Percentiles rank a stretch among this genome's conserved stretches.
Evolutionary conservation across 73 alveolate genomes (phyloP).

Genomic region (Paramecium sexaurelia): DNA sequence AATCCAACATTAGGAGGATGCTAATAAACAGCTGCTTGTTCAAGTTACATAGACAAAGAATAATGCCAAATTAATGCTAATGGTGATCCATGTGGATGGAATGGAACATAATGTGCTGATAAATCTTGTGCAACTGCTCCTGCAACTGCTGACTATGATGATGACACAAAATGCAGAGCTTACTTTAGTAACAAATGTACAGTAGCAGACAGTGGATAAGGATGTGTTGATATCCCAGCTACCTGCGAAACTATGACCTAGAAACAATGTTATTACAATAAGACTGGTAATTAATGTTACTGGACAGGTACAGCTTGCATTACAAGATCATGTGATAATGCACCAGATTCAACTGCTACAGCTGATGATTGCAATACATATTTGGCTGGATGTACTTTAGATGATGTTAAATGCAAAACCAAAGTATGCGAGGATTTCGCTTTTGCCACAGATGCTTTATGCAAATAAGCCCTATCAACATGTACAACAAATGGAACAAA

Average conservation of each 20-base stretch:
- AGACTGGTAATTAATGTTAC: not conserved
- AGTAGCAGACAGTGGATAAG: not conserved
- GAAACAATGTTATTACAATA: not conserved
- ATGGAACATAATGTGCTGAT: not conserved
- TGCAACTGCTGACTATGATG: not conserved
- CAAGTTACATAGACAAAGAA: not conserved
- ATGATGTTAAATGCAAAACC: not conserved
- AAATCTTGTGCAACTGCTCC: not conserved
- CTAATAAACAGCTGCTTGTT: not conserved
- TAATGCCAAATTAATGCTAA: not conserved
- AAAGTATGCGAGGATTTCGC: not conserved
- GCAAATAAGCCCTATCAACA: not conserved
- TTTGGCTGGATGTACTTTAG: not conserved
- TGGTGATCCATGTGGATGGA: conserved; percentile 15
- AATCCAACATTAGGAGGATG: conserved; percentile 11
- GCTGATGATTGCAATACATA: not conserved
- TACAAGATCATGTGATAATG: not conserved
- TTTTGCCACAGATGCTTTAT: not conserved
- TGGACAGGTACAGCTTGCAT: not conserved
- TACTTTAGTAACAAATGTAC: not conserved
- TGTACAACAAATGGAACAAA: conserved; percentile 40
- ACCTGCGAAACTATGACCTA: not conserved
- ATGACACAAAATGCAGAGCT: not conserved
- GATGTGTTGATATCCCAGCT: not conserved
- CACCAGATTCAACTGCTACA: not conserved